Percentiles rank a stretch among this genome's conserved stretches.
Conservation (phyloP, 805 yeast species). For the Helenozyma baotianmanensis region DNA sequence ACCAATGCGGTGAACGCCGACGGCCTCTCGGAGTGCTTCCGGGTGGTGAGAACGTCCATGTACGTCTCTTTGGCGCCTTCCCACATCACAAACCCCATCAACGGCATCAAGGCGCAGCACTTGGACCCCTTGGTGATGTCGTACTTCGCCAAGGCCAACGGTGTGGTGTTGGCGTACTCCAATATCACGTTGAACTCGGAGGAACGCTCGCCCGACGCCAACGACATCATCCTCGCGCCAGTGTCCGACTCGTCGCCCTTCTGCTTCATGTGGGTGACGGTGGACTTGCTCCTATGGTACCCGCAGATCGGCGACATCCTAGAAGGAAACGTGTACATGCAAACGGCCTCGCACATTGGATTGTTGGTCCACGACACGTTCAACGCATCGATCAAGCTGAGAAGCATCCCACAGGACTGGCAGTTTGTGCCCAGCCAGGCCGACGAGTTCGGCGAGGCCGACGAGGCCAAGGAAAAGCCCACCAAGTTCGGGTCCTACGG, state of each 20-base stretch:
- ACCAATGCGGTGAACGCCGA: conserved; percentile 35
- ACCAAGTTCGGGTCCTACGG: conserved; percentile 60
- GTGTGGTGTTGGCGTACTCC: conserved; percentile 79
- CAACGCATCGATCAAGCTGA: conserved; percentile 86
- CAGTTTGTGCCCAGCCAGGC: conserved; percentile 73
- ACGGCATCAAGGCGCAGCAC: conserved; percentile 84
- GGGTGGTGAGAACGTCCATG: conserved; percentile 52
- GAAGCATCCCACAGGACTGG: conserved; percentile 85
- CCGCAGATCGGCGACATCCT: conserved; percentile 84
- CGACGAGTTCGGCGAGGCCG: conserved; percentile 43
- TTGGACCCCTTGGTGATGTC: conserved; percentile 87
- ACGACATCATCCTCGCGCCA: conserved; percentile 52
- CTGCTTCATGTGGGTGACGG: conserved; percentile 80
- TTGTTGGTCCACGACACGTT: conserved; percentile 87
- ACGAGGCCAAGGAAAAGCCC: conserved; percentile 13
- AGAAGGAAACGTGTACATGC: conserved; percentile 87
- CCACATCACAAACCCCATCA: conserved; percentile 60
- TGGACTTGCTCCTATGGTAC: conserved; percentile 81
- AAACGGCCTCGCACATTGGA: conserved; percentile 93
- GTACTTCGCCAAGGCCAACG: conserved; percentile 64
- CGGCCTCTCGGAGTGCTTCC: conserved; percentile 68
- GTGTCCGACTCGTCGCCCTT: conserved; percentile 81
- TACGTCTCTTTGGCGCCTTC: conserved; percentile 89
- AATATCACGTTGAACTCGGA: conserved; percentile 39
- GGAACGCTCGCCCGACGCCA: conserved; percentile 25